phyloP scores from a whole-genome alignment of 495 filamentous ascomycete species.

The Neurospora africana region DNA sequence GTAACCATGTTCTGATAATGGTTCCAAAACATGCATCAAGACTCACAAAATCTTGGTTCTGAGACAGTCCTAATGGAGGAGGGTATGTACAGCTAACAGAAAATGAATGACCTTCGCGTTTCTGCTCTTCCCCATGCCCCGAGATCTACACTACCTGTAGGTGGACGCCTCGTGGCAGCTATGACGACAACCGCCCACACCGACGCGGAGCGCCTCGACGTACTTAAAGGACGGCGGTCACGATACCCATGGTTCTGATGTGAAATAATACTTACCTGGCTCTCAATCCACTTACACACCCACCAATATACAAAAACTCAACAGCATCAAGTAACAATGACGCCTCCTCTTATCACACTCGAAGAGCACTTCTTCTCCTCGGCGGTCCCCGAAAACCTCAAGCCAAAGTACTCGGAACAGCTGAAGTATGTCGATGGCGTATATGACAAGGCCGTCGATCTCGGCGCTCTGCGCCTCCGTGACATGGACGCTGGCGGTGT shows the following conservation, averaged over 20 bases:
- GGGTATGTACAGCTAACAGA: not conserved
- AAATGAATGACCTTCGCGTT: not conserved
- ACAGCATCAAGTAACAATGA: not conserved
- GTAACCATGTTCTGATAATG: not conserved
- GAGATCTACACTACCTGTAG: not conserved
- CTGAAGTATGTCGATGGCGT: conserved; percentile 18
- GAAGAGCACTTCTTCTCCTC: conserved; percentile 51
- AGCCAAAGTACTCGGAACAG: conserved; percentile 17
- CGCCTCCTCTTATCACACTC: conserved; percentile 40
- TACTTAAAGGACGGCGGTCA: not conserved
- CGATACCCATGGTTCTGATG: not conserved
- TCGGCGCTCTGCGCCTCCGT: conserved; percentile 33
- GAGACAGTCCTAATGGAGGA: not conserved
- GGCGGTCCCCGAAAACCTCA: conserved; percentile 13
- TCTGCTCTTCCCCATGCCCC: not conserved
- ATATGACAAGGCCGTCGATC: conserved; percentile 24
- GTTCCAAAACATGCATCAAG: not conserved
- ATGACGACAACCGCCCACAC: not conserved
- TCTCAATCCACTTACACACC: not conserved
- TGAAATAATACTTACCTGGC: not conserved
- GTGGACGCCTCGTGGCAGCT: not conserved
- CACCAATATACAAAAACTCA: not conserved
- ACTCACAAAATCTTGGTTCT: not conserved
- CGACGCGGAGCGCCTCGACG: not conserved
- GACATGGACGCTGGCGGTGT: conserved; percentile 43